A percentile compares a stretch with the other conserved stretches of the same genome.
Evolutionary conservation across 192 early-diverging fungal species (phyloP).

Genomic region (Coemansia reversa): DNA sequence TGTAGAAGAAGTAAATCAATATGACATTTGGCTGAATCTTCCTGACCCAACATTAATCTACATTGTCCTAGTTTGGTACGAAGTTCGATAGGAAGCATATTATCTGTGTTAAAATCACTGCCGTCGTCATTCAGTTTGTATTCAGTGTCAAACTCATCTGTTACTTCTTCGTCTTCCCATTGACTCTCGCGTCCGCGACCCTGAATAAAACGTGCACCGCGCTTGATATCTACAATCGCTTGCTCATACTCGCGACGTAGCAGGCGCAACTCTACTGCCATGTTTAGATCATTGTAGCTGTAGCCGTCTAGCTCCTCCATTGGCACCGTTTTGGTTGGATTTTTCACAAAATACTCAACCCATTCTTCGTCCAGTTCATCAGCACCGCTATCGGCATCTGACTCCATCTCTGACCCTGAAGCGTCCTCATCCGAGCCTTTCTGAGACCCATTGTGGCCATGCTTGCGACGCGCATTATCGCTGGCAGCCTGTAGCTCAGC

Average conservation of each 20-base stretch:
- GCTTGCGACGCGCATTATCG: conserved; percentile 5
- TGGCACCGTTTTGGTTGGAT: conserved; percentile 36
- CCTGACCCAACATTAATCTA: conserved; percentile 67
- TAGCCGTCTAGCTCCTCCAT: conserved; percentile 59
- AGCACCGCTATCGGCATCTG: conserved; percentile 32
- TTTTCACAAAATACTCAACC: conserved; percentile 21
- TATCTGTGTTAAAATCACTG: conserved; percentile 7
- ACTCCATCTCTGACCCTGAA: conserved; percentile 1
- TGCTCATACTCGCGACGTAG: conserved; percentile 74
- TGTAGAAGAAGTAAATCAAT: conserved; percentile 40
- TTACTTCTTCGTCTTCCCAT: conserved; percentile 59
- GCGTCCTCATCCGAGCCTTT: conserved; percentile 1
- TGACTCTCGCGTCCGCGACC: conserved; percentile 61
- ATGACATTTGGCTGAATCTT: conserved; percentile 61
- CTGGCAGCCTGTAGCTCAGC: conserved; percentile 27
- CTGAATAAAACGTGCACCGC: conserved; percentile 68
- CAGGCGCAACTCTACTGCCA: conserved; percentile 84
- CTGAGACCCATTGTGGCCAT: conserved; percentile 18
- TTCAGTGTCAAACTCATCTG: conserved; percentile 59
- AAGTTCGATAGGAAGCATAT: conserved; percentile 76
- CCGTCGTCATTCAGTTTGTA: conserved; percentile 55
- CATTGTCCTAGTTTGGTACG: conserved; percentile 82
- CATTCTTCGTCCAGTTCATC: conserved; percentile 41
- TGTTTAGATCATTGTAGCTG: conserved; percentile 78
- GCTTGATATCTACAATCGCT: conserved; percentile 68